Conservation (phyloP, 2,329 filamentous ascomycete genomes). For the Elsinoe ampelina region DNA sequence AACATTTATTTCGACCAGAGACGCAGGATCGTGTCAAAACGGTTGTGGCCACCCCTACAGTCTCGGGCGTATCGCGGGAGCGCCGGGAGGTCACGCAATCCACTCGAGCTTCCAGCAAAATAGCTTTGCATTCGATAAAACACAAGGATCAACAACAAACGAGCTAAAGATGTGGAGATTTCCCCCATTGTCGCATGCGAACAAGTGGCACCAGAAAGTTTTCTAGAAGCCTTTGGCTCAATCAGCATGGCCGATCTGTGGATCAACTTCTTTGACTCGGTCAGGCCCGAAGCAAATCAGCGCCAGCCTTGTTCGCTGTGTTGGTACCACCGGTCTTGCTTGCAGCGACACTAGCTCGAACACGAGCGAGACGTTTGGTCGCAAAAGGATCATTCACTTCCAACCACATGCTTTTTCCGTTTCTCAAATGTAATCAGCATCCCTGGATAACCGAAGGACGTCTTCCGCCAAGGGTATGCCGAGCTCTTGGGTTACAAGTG, state of each 20-base stretch:
- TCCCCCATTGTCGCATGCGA: conserved; percentile 3
- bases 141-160: background rate
- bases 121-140: background rate
- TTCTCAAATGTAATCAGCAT: background rate
- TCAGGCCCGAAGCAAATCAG: background rate
- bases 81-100: background rate
- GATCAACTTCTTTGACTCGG: background rate
- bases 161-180: background rate
- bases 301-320: background rate
- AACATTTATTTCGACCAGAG: background rate
- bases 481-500: background rate
- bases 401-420: conserved; percentile 12
- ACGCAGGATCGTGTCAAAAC: background rate
- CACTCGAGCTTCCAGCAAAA: background rate
- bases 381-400: background rate
- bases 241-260: background rate
- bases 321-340: background rate
- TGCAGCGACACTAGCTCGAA: background rate
- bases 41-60: background rate
- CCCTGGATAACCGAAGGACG: conserved; percentile 11
- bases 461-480: conserved; percentile 6
- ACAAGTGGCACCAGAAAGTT: background rate
- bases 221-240: background rate
- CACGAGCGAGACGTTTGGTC: background rate
- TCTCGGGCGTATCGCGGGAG: background rate